Percentiles rank a stretch among this genome's conserved stretches.
phyloP scores from a whole-genome alignment of 768 basidiomycete genomes.

The Termitomyces sp. region DNA sequence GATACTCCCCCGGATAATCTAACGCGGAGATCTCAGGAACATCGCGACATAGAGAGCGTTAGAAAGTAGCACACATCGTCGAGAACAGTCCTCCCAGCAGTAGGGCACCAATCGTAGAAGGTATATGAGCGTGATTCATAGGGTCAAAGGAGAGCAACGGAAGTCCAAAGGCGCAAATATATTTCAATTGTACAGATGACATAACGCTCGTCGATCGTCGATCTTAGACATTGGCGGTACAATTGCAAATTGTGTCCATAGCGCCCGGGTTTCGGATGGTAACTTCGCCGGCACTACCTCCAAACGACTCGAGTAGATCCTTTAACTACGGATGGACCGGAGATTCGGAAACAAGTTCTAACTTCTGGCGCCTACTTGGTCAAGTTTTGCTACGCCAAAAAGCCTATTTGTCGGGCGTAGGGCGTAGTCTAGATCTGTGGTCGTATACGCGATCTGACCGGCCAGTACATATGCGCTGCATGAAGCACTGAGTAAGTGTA shows the following conservation, averaged over 20 bases:
- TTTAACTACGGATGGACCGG: background rate
- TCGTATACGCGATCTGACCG: too few species aligned
- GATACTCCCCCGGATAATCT: conserved; percentile 16
- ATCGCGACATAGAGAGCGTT: background rate
- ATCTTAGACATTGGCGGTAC: background rate
- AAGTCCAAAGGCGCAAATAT: background rate
- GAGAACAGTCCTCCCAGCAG: conserved; percentile 15
- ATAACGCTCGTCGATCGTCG: background rate
- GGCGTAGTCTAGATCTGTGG: too few species aligned
- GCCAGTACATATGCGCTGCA: too few species aligned
- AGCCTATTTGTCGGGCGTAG: too few species aligned
- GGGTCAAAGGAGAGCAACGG: background rate
- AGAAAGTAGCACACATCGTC: conserved; percentile 7
- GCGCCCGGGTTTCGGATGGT: background rate
- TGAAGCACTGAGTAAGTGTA: too few species aligned
- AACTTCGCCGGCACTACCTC: background rate
- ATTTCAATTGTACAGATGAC: background rate
- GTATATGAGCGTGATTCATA: conserved; percentile 5
- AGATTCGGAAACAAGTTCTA: background rate
- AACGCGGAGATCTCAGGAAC: background rate
- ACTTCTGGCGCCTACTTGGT: background rate
- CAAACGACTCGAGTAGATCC: background rate
- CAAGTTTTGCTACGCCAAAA: too few species aligned
- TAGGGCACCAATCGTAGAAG: conserved; percentile 13
- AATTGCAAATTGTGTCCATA: background rate